Percentiles rank a stretch among this genome's conserved stretches.
phyloP scores from a whole-genome alignment of 306 rosid species.

The Trifolium fragiferum region DNA sequence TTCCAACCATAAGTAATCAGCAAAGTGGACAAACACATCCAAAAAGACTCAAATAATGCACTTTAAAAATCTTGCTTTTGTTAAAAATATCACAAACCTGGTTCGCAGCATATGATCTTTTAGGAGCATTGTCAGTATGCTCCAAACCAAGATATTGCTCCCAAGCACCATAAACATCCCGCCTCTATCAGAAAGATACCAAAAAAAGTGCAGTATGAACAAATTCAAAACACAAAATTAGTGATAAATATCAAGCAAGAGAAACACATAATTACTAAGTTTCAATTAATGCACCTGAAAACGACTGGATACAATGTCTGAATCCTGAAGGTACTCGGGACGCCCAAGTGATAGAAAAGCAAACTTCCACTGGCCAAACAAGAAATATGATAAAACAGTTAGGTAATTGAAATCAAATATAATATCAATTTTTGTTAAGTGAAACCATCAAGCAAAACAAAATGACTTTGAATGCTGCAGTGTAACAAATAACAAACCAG shows the following conservation, averaged over 20 bases:
- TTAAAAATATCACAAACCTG: constrained; percentile 54
- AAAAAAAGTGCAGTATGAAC: not conserved
- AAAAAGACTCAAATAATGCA: not conserved
- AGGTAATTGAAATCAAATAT: constrained; percentile 14
- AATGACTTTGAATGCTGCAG: constrained; percentile 7
- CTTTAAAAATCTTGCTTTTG: not conserved
- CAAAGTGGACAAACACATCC: constrained; percentile 23
- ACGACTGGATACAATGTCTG: constrained; percentile 73
- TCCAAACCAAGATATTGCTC: constrained; percentile 94
- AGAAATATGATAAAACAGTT: constrained; percentile 19
- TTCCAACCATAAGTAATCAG: constrained; percentile 1
- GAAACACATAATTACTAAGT: constrained; percentile 11
- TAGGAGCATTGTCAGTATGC: constrained; percentile 82
- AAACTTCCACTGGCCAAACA: constrained; percentile 74
- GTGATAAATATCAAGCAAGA: not conserved
- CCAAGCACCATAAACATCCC: constrained; percentile 95
- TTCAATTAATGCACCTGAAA: constrained; percentile 65
- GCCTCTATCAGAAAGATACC: constrained; percentile 57
- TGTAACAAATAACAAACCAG: not conserved
- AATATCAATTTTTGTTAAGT: not conserved
- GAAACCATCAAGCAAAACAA: constrained; percentile 36
- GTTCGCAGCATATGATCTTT: constrained; percentile 73
- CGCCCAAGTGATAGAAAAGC: constrained; percentile 86
- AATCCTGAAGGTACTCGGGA: constrained; percentile 84
- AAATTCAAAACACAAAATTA: constrained; percentile 27